Evolutionary conservation across 2,329 filamentous ascomycete genomes (phyloP).

Genomic region (Huntiella bhutanensis): DNA sequence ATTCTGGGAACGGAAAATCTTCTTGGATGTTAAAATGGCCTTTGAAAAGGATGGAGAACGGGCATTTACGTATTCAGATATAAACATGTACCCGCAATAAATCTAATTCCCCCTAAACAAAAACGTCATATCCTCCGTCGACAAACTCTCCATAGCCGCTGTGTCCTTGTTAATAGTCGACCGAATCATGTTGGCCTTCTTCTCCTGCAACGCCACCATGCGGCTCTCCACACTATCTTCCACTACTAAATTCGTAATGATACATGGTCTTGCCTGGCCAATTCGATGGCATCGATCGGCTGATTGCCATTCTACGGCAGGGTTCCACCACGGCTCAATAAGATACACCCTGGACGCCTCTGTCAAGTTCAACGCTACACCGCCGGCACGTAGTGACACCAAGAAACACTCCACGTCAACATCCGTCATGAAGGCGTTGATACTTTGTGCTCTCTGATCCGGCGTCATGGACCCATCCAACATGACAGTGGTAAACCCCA

Average conservation of each 20-base stretch:
- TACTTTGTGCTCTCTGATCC: slow-evolving; percentile 76
- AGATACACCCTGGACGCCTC: slow-evolving; percentile 93
- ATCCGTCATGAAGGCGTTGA: slow-evolving; percentile 93
- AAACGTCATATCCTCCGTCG: slow-evolving; percentile 85
- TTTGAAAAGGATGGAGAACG: slow-evolving; percentile 48
- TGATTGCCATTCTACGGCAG: slow-evolving; percentile 98
- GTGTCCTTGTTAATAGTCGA: slow-evolving; percentile 92
- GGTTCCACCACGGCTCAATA: slow-evolving; percentile 98
- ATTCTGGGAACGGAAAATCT: slow-evolving; percentile 52
- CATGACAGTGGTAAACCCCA: slow-evolving; percentile 97
- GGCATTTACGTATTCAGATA: slow-evolving; percentile 28
- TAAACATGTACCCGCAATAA: neutral
- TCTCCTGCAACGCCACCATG: slow-evolving; percentile 91
- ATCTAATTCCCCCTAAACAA: slow-evolving; percentile 35
- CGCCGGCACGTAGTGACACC: slow-evolving; percentile 87
- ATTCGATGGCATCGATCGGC: slow-evolving; percentile 90
- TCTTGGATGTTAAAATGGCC: slow-evolving; percentile 48
- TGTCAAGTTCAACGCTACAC: slow-evolving; percentile 85
- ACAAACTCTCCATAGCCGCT: slow-evolving; percentile 77
- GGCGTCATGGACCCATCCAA: slow-evolving; percentile 95
- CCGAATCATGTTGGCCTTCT: slow-evolving; percentile 96
- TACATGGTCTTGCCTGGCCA: slow-evolving; percentile 81
- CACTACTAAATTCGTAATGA: slow-evolving; percentile 85
- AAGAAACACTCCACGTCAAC: slow-evolving; percentile 88
- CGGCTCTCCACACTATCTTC: slow-evolving; percentile 93